Base-by-base conservation (phyloP, 352 stramenopile genomes). In the Phytopythium vexans region DNA sequence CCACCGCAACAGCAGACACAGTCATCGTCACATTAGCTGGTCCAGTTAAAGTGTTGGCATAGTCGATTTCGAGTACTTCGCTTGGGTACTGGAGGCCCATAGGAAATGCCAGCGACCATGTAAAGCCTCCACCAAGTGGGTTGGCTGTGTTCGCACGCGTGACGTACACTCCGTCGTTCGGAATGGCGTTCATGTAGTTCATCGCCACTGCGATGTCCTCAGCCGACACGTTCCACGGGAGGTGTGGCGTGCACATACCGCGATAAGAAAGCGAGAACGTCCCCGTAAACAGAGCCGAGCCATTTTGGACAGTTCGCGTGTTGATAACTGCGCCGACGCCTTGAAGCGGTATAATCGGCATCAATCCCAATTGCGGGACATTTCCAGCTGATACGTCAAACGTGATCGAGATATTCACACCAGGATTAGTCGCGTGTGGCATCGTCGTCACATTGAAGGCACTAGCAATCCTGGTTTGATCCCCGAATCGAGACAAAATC, bases 151-250 rank as follows among this genome's bases (percentile, higher is more conserved):
- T 32, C 7, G 15, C 15, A 15, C 72, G 67, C 6, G 71, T 68
- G 14, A 94, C 82, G 4, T 60, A 54, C 0, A 93, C 64, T 6
- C 74, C 72, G 7, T 80, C 75, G n/a, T 56, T 57, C 27, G 75
- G 76, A 60, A 96, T 74, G 9, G 66, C 72, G 41, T 74, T 63
- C 6, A 96, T 71, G 35, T 84, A 76, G 56, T 88, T 69, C 4
- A 97, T 62, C 8, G 85, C 75, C 15, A 52, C 60, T 35, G 84
- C 74, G 38, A 97, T 68, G n/a, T 95, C 85, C 44, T 89, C 77
- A 11, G 83, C 79, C 4, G 88, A 88, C n/a, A 89, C 68, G 56
- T 97, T 89, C 68, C 82, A 82, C 7, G 70, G 43, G 31, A 98
- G 66, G 16, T 56, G 58, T 2, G 70, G 72, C 1, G 89, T 89